Percentiles rank a stretch among this genome's conserved stretches.
Conservation (phyloP, 371 early-diverging fungal species). For the Lichtheimia ramosa region DNA sequence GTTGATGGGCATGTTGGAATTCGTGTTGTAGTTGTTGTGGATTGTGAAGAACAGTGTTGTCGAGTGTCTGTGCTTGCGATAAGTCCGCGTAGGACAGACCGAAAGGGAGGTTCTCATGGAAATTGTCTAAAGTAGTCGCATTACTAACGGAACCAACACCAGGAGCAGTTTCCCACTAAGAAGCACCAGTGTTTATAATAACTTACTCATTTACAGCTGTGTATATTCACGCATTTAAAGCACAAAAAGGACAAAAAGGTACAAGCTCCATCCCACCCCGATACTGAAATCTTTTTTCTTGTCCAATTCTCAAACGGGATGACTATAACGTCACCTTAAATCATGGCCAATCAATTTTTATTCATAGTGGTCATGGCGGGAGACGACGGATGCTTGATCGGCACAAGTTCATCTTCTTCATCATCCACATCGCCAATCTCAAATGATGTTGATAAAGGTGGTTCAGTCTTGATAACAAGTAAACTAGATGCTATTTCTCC, state of each 20-base stretch:
- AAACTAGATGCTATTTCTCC: slow-evolving; percentile 5
- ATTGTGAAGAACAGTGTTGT: slow-evolving; percentile 22
- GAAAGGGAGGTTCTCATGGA: slow-evolving; percentile 29
- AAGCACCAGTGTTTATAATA: slow-evolving; percentile 10
- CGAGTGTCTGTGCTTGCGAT: slow-evolving; percentile 22
- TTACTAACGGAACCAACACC: slow-evolving; percentile 18
- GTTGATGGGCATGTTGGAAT: slow-evolving; percentile 15
- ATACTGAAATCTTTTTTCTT: neutral
- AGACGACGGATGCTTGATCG: slow-evolving; percentile 7
- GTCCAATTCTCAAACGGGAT: neutral
- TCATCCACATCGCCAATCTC: slow-evolving; percentile 60
- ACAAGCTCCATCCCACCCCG: neutral
- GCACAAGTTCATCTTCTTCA: slow-evolving; percentile 30
- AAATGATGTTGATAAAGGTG: slow-evolving; percentile 32
- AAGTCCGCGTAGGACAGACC: slow-evolving; percentile 29
- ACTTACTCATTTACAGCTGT: slow-evolving; percentile 18
- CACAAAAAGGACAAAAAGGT: neutral
- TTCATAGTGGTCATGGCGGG: neutral
- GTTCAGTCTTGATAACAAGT: slow-evolving; percentile 10
- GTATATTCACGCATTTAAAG: slow-evolving; percentile 1
- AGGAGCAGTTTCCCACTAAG: neutral
- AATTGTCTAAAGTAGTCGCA: slow-evolving; percentile 18
- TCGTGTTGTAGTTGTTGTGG: slow-evolving; percentile 13
- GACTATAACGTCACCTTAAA: neutral
- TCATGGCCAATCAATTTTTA: slow-evolving; percentile 1